Evolutionary conservation across 2,329 filamentous ascomycete species (phyloP).

Genomic region (Graphilbum sp.): DNA sequence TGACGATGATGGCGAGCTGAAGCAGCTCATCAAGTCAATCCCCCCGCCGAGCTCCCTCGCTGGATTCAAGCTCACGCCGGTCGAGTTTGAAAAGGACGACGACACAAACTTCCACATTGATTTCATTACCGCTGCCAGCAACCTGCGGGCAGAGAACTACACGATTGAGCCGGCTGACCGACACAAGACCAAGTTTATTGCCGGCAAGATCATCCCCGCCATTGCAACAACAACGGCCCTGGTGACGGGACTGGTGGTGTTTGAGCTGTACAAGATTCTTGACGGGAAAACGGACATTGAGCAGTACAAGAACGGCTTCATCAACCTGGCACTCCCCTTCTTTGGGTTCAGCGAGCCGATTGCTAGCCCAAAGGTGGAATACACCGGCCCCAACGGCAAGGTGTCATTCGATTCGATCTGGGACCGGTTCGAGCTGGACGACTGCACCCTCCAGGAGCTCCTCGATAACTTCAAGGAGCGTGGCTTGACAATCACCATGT

Average conservation of each 20-base stretch:
- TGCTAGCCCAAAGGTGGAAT: constrained; percentile 80
- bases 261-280: constrained; percentile 92
- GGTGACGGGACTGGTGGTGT: constrained; percentile 79
- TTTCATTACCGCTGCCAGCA: constrained; percentile 95
- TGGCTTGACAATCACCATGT: constrained; percentile 75
- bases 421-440: constrained; percentile 85
- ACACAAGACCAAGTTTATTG: constrained; percentile 99
- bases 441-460: constrained; percentile 75
- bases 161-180: constrained; percentile 84
- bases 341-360: constrained; percentile 98
- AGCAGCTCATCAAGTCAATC: constrained; percentile 54
- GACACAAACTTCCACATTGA: constrained; percentile 97
- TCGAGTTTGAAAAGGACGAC: constrained; percentile 96
- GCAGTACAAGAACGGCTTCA: constrained; percentile 98
- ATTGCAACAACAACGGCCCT: constrained; percentile 95
- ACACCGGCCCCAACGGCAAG: constrained; percentile 61
- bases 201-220: constrained; percentile 96
- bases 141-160: constrained; percentile 94
- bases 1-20: constrained; percentile 61
- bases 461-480: constrained; percentile 65
- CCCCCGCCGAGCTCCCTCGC: constrained; percentile 67
- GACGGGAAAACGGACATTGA: constrained; percentile 95
- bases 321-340: constrained; percentile 92
- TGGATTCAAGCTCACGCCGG: constrained; percentile 76
- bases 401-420: constrained; percentile 90